Evolutionary conservation across 306 rosid species (phyloP).

Genomic region (Dryas drummondii): DNA sequence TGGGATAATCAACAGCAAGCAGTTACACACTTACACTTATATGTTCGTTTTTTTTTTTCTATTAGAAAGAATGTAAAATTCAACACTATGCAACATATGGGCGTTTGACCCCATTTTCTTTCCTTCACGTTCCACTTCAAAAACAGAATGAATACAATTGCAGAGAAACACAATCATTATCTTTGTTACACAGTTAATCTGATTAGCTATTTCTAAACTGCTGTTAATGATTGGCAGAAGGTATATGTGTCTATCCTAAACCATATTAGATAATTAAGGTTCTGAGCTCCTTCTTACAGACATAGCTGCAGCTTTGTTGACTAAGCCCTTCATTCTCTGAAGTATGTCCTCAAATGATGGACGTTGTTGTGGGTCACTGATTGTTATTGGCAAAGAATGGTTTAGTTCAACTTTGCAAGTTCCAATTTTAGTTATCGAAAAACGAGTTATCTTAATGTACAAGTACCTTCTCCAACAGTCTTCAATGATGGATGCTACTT

Average conservation of each 20-base stretch:
- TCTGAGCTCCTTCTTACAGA: constrained; percentile 37
- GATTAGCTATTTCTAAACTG: background rate
- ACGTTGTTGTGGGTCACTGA: constrained; percentile 65
- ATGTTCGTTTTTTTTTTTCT: background rate
- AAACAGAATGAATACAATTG: background rate
- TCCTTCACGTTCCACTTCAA: background rate
- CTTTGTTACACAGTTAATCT: background rate
- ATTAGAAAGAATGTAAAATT: background rate
- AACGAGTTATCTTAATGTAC: background rate
- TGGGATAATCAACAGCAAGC: too few species aligned
- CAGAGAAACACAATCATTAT: background rate
- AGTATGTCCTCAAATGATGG: constrained; percentile 74
- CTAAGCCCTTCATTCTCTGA: constrained; percentile 41
- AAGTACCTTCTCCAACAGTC: constrained; percentile 76
- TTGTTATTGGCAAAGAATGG: constrained; percentile 20
- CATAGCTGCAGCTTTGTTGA: constrained; percentile 35
- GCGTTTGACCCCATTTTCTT: background rate
- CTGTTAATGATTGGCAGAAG: background rate
- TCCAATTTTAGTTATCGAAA: background rate
- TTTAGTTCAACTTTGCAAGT: constrained; percentile 27
- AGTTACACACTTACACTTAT: too few species aligned
- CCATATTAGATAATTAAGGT: constrained; percentile 13
- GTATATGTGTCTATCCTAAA: constrained; percentile 11
- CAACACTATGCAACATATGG: background rate
- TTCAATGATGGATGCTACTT: constrained; percentile 46